Base-by-base conservation (phyloP, 108 stramenopile genomes). In the Skeletonema marinoi region DNA sequence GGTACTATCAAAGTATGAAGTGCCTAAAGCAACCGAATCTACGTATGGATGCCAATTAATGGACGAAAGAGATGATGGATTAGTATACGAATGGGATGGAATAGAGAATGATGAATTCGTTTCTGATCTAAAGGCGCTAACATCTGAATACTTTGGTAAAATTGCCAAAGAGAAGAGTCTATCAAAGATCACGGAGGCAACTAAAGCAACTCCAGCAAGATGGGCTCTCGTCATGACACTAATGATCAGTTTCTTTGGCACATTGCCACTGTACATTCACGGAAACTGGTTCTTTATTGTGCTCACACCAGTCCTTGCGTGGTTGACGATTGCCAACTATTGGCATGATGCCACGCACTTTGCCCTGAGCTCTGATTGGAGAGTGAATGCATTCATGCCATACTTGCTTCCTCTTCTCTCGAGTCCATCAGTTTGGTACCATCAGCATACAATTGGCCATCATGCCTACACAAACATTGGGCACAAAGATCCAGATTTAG, bases 361-460 rank as follows among this genome's bases (percentile, higher is more conserved):
- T 35, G 78, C 80, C 36, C 51, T 85, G 29, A 81, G 80, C 46
- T 68, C 68, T 14, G 81, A 87, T 68, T 87, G 87, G 87, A 68
- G 87, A 35, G 60, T 85, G 42, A 87, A 87, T 62, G 87, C 87
- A 25, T 68, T 62, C 48, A 60, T 85, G 32, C 87, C 87, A 9
- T 87, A 87, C 56, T 65, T 87, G 17, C 73, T 85, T 41, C 87
- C 87, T 36, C 73, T 68, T 35, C 75, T 79, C 44, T 85, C 84
- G 16, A 71, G 69, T 38, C 87, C 87, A n/a, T 87, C 80, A 69
- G 75, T 77, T 73, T 87, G 87, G 87, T 87, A 87, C 50, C 87
- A 87, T 32, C 80, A 87, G 32, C 87, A 87, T 61, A 84, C 82
- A 11, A 82, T 87, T 21, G 87, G 87, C 0, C 87, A 87, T 70